Conservation (phyloP, 2,329 filamentous ascomycete genomes). For the Curvularia spicifera region DNA sequence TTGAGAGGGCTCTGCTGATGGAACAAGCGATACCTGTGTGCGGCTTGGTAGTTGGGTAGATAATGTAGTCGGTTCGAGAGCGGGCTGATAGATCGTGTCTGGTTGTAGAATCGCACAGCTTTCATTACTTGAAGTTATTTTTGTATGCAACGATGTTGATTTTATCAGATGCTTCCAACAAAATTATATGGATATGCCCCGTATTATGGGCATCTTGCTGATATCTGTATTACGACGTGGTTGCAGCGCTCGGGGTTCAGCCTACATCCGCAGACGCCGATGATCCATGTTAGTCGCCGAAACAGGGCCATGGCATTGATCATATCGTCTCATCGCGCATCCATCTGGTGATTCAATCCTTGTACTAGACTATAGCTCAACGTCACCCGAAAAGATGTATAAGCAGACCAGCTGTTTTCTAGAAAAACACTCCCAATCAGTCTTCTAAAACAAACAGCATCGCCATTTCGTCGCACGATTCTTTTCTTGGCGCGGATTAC, state of each 20-base stretch:
- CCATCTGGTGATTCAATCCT: neutral
- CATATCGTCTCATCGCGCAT: neutral
- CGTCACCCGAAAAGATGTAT: neutral
- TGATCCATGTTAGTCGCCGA: conserved; percentile 2
- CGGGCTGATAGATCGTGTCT: neutral
- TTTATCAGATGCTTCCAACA: neutral
- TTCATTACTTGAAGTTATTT: neutral
- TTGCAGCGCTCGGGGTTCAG: neutral
- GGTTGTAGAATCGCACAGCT: neutral
- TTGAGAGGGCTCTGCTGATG: neutral
- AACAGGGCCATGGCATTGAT: neutral
- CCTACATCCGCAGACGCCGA: neutral
- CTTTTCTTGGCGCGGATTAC: neutral
- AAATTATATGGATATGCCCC: neutral
- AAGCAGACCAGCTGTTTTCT: neutral
- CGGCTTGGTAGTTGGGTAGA: neutral
- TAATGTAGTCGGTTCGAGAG: neutral
- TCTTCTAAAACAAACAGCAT: neutral
- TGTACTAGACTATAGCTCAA: neutral
- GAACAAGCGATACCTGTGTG: neutral
- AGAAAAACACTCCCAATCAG: no score
- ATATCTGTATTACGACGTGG: neutral
- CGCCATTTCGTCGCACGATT: neutral
- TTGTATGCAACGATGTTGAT: neutral
- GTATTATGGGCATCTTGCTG: neutral